phyloP scores from a whole-genome alignment of 2,329 filamentous ascomycete genomes.

The Verticillium nonalfalfae region DNA sequence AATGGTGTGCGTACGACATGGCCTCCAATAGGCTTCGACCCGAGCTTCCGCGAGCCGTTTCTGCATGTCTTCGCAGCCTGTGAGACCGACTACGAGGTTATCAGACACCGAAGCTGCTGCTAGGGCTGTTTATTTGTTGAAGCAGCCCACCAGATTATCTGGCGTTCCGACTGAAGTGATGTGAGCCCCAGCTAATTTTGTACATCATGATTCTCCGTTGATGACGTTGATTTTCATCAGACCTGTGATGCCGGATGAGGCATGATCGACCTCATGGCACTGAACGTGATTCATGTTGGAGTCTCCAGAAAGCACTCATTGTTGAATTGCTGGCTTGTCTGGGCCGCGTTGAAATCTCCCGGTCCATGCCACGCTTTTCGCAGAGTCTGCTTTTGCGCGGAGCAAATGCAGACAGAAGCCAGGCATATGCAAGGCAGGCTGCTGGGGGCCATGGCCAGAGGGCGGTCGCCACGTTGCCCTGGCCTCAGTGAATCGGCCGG shows the following conservation, averaged over 20 bases:
- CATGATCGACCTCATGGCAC: too few species aligned
- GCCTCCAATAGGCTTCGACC: constrained; percentile 2
- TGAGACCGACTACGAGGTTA: neutral
- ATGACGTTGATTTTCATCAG: too few species aligned
- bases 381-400: neutral
- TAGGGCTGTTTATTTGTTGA: neutral
- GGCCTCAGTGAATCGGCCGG: constrained; percentile 1
- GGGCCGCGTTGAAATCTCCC: neutral
- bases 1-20: neutral
- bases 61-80: neutral
- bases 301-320: neutral
- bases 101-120: neutral
- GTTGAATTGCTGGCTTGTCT: neutral
- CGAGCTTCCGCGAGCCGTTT: constrained; percentile 1
- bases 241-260: too few species aligned
- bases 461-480: constrained; percentile 12
- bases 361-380: neutral
- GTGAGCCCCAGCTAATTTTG: too few species aligned
- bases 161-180: too few species aligned
- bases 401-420: neutral
- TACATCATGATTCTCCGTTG: too few species aligned
- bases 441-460: constrained; percentile 10
- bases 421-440: constrained; percentile 9
- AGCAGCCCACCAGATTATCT: neutral
- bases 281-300: too few species aligned